Percentiles rank a stretch among this genome's conserved stretches.
Evolutionary conservation across 306 rosid genomes (phyloP).

Genomic region (Senna siamea): DNA sequence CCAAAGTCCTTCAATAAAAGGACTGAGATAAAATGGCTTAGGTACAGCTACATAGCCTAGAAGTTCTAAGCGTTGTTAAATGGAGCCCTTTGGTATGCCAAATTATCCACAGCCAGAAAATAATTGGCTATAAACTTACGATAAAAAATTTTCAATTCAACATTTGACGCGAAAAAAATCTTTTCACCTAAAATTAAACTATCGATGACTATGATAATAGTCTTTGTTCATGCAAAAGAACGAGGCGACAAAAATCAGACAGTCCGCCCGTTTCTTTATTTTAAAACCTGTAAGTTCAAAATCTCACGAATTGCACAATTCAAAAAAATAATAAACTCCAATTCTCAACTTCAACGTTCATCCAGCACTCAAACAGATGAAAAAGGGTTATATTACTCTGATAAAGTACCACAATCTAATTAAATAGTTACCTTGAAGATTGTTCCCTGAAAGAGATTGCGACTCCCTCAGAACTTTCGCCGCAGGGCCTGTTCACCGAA

Average conservation of each 20-base stretch:
- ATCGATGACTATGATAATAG: too few relatives aligned
- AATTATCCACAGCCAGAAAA: background rate
- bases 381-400: background rate
- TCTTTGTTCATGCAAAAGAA: conserved; percentile 3
- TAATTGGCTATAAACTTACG: background rate
- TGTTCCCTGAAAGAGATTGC: conserved; percentile 62
- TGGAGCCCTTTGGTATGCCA: background rate
- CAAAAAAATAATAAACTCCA: background rate
- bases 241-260: background rate
- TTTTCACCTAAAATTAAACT: too few relatives aligned
- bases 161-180: too few relatives aligned
- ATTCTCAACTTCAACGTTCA: background rate
- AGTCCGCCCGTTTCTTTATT: background rate
- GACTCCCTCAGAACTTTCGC: conserved; percentile 52
- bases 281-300: background rate
- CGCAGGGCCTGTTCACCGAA: conserved; percentile 57
- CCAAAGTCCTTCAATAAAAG: background rate
- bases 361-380: background rate
- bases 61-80: background rate
- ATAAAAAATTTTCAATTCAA: too few relatives aligned
- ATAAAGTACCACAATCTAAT: background rate
- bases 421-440: conserved; percentile 53
- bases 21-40: background rate
- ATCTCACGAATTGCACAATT: background rate
- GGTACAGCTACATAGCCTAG: background rate